A percentile compares a stretch with the other conserved stretches of the same genome.
Evolutionary conservation across 1,139 yeast genomes (phyloP).

Genomic region (Fermentozyma sake): DNA sequence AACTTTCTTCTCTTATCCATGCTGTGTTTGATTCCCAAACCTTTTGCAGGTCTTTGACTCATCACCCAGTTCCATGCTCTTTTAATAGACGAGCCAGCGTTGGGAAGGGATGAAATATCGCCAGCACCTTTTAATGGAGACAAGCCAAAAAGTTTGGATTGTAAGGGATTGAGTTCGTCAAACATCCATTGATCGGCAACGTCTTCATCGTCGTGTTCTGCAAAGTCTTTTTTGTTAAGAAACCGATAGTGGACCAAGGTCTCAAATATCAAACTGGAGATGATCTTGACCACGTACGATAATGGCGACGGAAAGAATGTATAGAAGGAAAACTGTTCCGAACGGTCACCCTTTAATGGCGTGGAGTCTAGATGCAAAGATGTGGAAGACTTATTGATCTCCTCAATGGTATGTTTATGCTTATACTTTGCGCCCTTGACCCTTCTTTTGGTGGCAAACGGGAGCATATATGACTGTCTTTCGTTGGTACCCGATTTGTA

Average conservation of each 20-base stretch:
- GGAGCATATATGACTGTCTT: slow-evolving; percentile 38
- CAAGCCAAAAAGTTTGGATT: slow-evolving; percentile 35
- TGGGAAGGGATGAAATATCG: slow-evolving; percentile 27
- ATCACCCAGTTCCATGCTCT: slow-evolving; percentile 26
- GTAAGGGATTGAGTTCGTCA: slow-evolving; percentile 28
- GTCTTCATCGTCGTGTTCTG: slow-evolving; percentile 17
- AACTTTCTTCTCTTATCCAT: slow-evolving; percentile 41
- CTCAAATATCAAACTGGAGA: slow-evolving; percentile 17
- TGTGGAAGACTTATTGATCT: slow-evolving; percentile 5
- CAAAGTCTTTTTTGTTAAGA: slow-evolving; percentile 25
- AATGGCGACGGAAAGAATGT: slow-evolving; percentile 45
- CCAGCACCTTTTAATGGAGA: slow-evolving; percentile 41
- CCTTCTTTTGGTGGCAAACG: slow-evolving; percentile 24
- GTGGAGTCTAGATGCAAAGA: slow-evolving; percentile 16
- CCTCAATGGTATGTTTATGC: slow-evolving; percentile 6
- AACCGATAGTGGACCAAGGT: slow-evolving; percentile 19
- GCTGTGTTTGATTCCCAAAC: slow-evolving; percentile 16
- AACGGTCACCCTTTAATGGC: slow-evolving; percentile 32
- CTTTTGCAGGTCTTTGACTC: slow-evolving; percentile 6
- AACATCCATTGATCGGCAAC: slow-evolving; percentile 15
- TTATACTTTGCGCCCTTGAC: slow-evolving; percentile 18
- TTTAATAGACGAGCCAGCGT: slow-evolving; percentile 18
- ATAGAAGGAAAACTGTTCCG: slow-evolving; percentile 37
- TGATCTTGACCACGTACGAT: slow-evolving; percentile 22
- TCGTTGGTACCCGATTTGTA: slow-evolving; percentile 41